Percentiles rank a stretch among this genome's conserved stretches.
Evolutionary conservation across 768 basidiomycete species (phyloP).

Genomic region (Rhodosporidiobolus sp.): DNA sequence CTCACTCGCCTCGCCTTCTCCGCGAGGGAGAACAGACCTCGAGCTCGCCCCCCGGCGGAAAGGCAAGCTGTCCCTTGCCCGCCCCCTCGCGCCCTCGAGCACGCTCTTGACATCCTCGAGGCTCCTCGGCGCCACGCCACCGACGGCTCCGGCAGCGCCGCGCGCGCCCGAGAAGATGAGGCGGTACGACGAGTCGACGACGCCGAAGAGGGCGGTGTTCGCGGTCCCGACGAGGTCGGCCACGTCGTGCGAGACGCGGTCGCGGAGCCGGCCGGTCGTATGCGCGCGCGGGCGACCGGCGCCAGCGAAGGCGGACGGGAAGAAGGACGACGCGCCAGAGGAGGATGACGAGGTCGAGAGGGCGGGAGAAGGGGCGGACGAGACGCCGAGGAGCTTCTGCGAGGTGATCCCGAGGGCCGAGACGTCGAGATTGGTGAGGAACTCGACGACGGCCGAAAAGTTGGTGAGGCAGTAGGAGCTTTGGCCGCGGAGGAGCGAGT

Average conservation of each 20-base stretch:
- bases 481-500: constrained; percentile 64
- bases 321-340: neutral
- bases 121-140: constrained; percentile 57
- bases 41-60: constrained; percentile 11
- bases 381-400: constrained; percentile 47
- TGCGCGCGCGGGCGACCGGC: constrained; percentile 3
- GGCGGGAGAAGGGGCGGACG: neutral
- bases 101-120: constrained; percentile 52
- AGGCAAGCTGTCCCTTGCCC: constrained; percentile 15
- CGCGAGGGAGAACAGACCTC: constrained; percentile 15
- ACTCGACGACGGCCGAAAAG: constrained; percentile 90
- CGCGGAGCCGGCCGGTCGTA: constrained; percentile 13
- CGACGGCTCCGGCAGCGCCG: constrained; percentile 44
- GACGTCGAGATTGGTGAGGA: constrained; percentile 89
- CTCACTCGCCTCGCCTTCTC: neutral
- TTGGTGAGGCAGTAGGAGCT: constrained; percentile 92
- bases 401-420: constrained; percentile 60
- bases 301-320: neutral
- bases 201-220: constrained; percentile 64
- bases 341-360: neutral
- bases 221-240: constrained; percentile 67
- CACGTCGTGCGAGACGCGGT: constrained; percentile 52
- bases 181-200: constrained; percentile 85
- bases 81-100: constrained; percentile 35
- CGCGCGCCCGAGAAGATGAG: constrained; percentile 56